These are phyloP conservation scores for Daldinia bambusicola DNA, from an alignment of 495 filamentous ascomycete genomes.

Conservation along the genomic window DNA sequence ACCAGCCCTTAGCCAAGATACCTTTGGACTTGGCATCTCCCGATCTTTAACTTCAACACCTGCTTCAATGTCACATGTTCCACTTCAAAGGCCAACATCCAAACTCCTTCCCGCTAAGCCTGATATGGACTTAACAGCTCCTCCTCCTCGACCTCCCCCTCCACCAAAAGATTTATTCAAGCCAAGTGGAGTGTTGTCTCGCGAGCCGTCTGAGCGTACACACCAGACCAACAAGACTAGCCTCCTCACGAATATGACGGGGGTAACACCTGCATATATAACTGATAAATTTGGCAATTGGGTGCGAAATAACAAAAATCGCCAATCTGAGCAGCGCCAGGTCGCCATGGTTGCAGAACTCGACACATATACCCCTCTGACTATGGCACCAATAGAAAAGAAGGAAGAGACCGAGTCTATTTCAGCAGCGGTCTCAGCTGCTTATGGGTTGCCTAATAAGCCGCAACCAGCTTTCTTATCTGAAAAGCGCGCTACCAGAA, in stretches of 20 bases:
- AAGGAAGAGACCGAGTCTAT: slow-evolving; percentile 45
- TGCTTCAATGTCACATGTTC: slow-evolving; percentile 19
- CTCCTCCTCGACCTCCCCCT: slow-evolving; percentile 35
- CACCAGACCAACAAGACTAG: slow-evolving; percentile 50
- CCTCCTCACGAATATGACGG: slow-evolving; percentile 59
- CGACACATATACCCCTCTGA: slow-evolving; percentile 53
- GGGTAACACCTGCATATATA: slow-evolving; percentile 55
- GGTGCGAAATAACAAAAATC: slow-evolving; percentile 50
- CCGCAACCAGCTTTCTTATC: slow-evolving; percentile 39
- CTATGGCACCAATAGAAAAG: slow-evolving; percentile 54
- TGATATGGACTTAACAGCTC: slow-evolving; percentile 26
- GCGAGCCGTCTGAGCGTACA: slow-evolving; percentile 27
- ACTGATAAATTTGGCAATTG: slow-evolving; percentile 60
- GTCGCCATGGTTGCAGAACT: slow-evolving; percentile 38
- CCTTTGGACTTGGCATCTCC: slow-evolving; percentile 58
- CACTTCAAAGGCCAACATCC: slow-evolving; percentile 18
- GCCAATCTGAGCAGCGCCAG: slow-evolving; percentile 33
- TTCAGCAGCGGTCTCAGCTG: slow-evolving; percentile 42
- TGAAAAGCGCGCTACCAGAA: slow-evolving; percentile 10
- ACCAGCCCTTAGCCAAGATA: slow-evolving; percentile 37
- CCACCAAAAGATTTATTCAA: slow-evolving; percentile 36
- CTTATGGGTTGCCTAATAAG: slow-evolving; percentile 21
- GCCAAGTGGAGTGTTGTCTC: slow-evolving; percentile 39
- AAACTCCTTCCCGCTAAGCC: slow-evolving; percentile 35
- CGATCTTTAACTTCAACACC: slow-evolving; percentile 43